A percentile compares a stretch with the other conserved stretches of the same genome.
phyloP scores from a whole-genome alignment of 495 filamentous ascomycete species.

The Penicillium cosmopolitanum region DNA sequence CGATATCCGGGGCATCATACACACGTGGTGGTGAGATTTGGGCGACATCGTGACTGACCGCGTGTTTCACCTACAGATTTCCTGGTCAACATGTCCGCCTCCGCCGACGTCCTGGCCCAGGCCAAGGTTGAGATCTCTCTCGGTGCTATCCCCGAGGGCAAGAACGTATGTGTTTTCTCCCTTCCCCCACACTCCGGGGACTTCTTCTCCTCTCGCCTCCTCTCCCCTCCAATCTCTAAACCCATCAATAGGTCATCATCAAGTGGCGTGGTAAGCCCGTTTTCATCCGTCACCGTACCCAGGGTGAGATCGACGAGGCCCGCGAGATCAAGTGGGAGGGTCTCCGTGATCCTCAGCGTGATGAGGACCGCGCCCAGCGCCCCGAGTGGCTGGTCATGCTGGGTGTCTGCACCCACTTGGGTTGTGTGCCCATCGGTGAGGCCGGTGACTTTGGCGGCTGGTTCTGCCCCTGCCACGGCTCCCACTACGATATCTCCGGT shows the following conservation, averaged over 20 bases:
- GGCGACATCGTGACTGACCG: slow-evolving; percentile 16
- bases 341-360: slow-evolving; percentile 88
- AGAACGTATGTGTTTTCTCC: slow-evolving; percentile 74
- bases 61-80: slow-evolving; percentile 70
- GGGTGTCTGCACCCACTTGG: slow-evolving; percentile 98
- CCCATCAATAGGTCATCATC: slow-evolving; percentile 78
- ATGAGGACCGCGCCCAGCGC: slow-evolving; percentile 93
- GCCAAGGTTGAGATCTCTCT: slow-evolving; percentile 99
- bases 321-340: slow-evolving; percentile 72
- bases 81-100: slow-evolving; percentile 99
- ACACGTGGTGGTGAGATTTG: slow-evolving; percentile 4
- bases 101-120: slow-evolving; percentile 97
- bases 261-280: slow-evolving; percentile 99
- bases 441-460: slow-evolving; percentile 97
- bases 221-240: slow-evolving; percentile 16
- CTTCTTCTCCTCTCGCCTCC: not conserved
- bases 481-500: slow-evolving; percentile 99
- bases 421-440: slow-evolving; percentile 98
- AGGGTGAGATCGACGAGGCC: slow-evolving; percentile 83
- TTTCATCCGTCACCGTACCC: slow-evolving; percentile 98
- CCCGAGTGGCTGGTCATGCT: slow-evolving; percentile 99
- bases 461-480: slow-evolving; percentile 99
- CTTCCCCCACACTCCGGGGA: not conserved
- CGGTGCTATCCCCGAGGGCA: slow-evolving; percentile 91
- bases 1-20: not conserved